Conservation (phyloP, 495 filamentous ascomycete genomes). For the Aspergillus asperescens region DNA sequence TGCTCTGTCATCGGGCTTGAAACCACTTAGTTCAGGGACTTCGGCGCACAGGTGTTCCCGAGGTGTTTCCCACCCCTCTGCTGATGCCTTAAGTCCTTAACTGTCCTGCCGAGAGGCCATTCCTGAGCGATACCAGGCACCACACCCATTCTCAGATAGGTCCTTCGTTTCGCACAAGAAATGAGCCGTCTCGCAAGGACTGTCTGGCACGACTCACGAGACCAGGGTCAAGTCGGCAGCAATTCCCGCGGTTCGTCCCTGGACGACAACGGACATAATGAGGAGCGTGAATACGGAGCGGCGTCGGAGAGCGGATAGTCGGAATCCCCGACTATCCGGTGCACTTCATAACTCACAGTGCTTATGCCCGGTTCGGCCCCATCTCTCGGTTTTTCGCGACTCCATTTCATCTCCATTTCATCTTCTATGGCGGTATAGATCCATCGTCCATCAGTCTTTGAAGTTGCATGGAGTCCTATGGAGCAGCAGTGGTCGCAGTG, state of each 20-base stretch:
- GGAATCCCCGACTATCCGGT: conserved; percentile 8
- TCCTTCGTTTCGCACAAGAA: neutral
- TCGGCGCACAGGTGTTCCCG: no score
- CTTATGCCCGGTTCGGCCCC: conserved; percentile 3
- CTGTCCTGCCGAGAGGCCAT: no score
- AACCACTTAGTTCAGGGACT: no score
- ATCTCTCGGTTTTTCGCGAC: neutral
- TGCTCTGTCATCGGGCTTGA: neutral
- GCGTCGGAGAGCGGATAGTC: neutral
- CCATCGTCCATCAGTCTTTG: no score
- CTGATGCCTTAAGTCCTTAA: no score
- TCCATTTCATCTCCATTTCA: neutral
- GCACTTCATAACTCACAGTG: conserved; percentile 3
- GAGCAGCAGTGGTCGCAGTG: no score
- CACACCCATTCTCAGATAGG: neutral
- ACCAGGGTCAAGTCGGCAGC: neutral
- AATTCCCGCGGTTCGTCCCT: neutral
- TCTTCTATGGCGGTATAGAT: neutral
- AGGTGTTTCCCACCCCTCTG: neutral
- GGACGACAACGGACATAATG: neutral
- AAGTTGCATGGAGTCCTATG: no score
- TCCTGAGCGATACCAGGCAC: no score
- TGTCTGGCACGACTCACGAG: conserved; percentile 1
- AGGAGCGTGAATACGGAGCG: no score
- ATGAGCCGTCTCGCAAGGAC: neutral